These are phyloP conservation scores for Cicer judaicum DNA, from an alignment of 306 rosid genomes.

Conservation along the genomic window DNA sequence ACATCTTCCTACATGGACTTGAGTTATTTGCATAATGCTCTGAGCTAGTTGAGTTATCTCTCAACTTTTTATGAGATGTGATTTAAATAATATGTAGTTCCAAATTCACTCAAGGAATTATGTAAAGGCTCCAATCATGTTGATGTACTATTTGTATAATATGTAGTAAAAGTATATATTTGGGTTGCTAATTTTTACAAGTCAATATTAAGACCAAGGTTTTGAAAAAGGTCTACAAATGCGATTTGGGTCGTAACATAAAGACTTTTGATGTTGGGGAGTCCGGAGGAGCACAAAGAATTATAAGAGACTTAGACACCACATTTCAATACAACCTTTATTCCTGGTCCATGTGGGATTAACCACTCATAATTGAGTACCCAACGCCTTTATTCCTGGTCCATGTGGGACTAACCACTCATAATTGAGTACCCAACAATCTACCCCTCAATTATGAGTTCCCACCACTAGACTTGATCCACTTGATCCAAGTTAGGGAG, in stretches of 20 bases:
- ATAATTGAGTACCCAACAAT: no score
- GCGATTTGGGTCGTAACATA: background rate
- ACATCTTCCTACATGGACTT: constrained; percentile 8
- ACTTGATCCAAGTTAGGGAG: no score
- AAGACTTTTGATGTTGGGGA: background rate
- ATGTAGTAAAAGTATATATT: constrained; percentile 5
- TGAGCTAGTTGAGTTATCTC: constrained; percentile 28
- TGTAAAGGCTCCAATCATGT: constrained; percentile 33
- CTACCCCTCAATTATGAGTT: no score
- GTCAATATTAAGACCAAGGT: background rate
- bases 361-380: no score
- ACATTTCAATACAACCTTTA: no score
- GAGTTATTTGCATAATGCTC: constrained; percentile 24
- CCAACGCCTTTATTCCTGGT: no score
- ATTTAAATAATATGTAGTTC: constrained; percentile 45
- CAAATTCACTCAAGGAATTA: constrained; percentile 36
- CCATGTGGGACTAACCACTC: no score
- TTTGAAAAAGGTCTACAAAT: background rate
- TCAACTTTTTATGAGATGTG: constrained; percentile 38
- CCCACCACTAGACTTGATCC: no score
- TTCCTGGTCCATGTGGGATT: no score
- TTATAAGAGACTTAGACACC: no score
- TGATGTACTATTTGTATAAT: constrained; percentile 34
- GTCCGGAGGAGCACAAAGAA: no score
- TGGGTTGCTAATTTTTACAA: background rate